Evolutionary conservation across 2,329 filamentous ascomycete genomes (phyloP).

Genomic region (Cordyceps tenuipes): DNA sequence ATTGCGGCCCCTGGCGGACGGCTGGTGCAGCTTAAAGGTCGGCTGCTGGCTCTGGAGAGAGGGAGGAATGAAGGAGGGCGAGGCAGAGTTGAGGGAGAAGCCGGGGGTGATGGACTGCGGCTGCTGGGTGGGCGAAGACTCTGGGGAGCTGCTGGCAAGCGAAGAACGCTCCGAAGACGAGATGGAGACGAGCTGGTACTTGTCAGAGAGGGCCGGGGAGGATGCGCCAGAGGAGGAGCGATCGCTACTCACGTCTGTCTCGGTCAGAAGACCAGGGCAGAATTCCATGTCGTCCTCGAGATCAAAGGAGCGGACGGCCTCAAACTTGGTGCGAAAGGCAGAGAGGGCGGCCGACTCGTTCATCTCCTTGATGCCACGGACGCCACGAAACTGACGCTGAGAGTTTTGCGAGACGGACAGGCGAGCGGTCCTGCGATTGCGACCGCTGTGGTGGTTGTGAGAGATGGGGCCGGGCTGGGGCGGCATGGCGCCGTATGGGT

Average conservation of each 20-base stretch:
- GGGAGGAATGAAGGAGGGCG: conserved; percentile 58
- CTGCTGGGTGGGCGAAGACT: conserved; percentile 84
- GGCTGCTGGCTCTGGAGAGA: conserved; percentile 56
- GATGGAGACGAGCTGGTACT: conserved; percentile 73
- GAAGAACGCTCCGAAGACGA: conserved; percentile 95
- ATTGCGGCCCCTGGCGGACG: conserved; percentile 80
- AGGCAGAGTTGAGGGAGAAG: conserved; percentile 63
- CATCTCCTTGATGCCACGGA: conserved; percentile 79
- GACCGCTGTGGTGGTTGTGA: conserved; percentile 66
- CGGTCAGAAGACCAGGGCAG: conserved; percentile 84
- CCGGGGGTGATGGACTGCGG: conserved; percentile 69
- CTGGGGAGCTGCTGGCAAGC: conserved; percentile 86
- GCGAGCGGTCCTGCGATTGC: conserved; percentile 76
- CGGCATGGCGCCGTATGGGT: conserved; percentile 52
- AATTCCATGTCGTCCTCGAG: conserved; percentile 95
- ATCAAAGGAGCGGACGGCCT: conserved; percentile 88
- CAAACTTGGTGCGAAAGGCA: conserved; percentile 78
- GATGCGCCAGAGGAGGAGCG: conserved; percentile 12
- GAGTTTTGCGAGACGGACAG: conserved; percentile 72
- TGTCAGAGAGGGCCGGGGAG: conserved; percentile 22
- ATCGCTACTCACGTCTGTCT: conserved; percentile 70
- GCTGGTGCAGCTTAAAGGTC: conserved; percentile 80
- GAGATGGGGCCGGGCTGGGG: conserved; percentile 51
- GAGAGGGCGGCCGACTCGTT: conserved; percentile 68
- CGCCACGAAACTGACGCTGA: conserved; percentile 78